Base-by-base conservation (phyloP, 129 eudicot genomes). In the Pulicaria dysenterica region DNA sequence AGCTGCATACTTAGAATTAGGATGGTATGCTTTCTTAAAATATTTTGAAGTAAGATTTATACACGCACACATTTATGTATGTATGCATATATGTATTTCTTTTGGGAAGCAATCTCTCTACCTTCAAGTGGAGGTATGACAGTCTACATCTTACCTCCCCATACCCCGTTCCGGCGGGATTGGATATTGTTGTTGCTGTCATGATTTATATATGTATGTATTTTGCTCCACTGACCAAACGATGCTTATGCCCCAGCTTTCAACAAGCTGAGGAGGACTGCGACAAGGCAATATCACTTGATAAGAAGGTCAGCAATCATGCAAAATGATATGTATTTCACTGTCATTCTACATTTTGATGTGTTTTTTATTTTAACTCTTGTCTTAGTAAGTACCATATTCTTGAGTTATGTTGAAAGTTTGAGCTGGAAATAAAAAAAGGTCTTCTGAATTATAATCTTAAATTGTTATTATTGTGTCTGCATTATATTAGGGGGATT, bases 251-350 rank as follows among this genome's bases (percentile, higher is more conserved):
- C 57, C 69, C 63, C 88, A 93, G 98, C 79, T 93, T 82, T 79
- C 88, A 81, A 61, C 79, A 89, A 85, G 98, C 98, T 75, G 96
- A 87, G 62, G 90, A 87, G 65, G 98, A 93, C 81, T 93, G 98
- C 84, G 89, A 74, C 55, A 87, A 78, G 75, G 96, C 96, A 64
- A 87, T 93, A 60, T 80, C 84, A 43, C 88, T 89, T 58, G 96
- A 93, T 83, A 89, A 89, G 83, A 93, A 93, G 96, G 98, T 92
- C 48, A 47, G 80, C 43, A 17, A 16, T 73, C 31, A 46, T 56
- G 46, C 63, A 42, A 64, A 24, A 42, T 69, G 69, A 48, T 68
- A n/a, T 19, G 5, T 51, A 42, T 64, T 73, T 45, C 55, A 72
- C 9, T 11, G 11, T 64, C 51, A 16, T 31, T 13, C 2, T 46